These are phyloP conservation scores for Leptosphaerulina australis DNA, from an alignment of 2,329 filamentous ascomycete genomes.

Conservation along the genomic window DNA sequence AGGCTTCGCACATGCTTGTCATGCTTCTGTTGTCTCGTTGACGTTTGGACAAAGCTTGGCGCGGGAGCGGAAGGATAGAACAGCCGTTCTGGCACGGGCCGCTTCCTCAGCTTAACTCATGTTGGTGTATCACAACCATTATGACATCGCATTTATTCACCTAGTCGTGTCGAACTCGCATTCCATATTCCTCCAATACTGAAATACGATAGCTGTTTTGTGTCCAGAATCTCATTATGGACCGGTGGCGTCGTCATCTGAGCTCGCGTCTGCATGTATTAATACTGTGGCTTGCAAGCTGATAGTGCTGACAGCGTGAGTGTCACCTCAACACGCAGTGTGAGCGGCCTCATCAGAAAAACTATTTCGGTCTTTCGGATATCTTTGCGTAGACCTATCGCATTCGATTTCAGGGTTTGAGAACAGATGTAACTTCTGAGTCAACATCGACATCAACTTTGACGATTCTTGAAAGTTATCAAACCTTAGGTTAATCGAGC, in stretches of 20 bases:
- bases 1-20: constrained; percentile 15
- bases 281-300: background rate
- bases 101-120: background rate
- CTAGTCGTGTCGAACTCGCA: background rate
- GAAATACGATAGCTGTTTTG: background rate
- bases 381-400: background rate
- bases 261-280: background rate
- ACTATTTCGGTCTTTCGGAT: background rate
- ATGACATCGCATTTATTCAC: background rate
- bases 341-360: background rate
- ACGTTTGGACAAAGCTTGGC: constrained; percentile 14
- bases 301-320: constrained; percentile 2
- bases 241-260: background rate
- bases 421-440: too few relatives aligned
- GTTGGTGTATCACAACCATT: background rate
- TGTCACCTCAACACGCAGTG: background rate
- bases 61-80: background rate
- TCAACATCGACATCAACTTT: too few relatives aligned
- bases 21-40: constrained; percentile 18
- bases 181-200: background rate
- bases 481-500: too few relatives aligned
- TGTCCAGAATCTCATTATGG: background rate
- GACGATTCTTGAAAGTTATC: too few relatives aligned
- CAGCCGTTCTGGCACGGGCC: background rate
- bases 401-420: too few relatives aligned